Base-by-base conservation (phyloP, 371 early-diverging fungal genomes). In the Rhizopus stolonifer region DNA sequence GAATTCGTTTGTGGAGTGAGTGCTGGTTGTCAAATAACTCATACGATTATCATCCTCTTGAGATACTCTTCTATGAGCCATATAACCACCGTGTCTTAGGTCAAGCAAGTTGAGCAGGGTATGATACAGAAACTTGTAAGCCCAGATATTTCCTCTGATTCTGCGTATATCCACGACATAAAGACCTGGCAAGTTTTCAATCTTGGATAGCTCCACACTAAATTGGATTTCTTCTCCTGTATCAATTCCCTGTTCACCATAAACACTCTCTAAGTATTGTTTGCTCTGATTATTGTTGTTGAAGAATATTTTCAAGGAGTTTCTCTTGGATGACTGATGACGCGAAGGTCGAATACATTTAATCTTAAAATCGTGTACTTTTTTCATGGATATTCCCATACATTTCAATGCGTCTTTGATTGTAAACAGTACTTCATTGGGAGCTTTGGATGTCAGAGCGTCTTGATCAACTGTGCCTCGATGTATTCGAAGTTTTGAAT, bases 131-230 rank as follows among this genome's bases (percentile, higher is more conserved):
- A 84, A 84, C 79, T 94, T 94, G 81, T 92, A 96, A 0, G 84
- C 82, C 96, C 95, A 96, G 32, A 90, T 80, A 62, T 91, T 93
- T 48, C 96, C 96, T 55, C 88, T 83, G 64, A 87, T 74, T 36
- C 96, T 85, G 56, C 91, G 85, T 59, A 96, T 83, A 58, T 92
- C 91, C 17, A 96, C 93, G 44, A 93, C 88, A 67, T 89, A 91
- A 9, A 94, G 78, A 44, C 89, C 91, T 39, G 80, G 83, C 52
- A 94, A 66, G 69, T 93, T 93, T 69, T 90, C 89, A 65, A 96
- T 86, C 56, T 84, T 85, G 70, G 93, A 91, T 46, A 96, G 58
- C 69, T 94, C 93, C 14, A 96, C 84, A 26, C 83, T 81, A 71
- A 94, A 86, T 14, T 87, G 81, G n/a, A 91, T 79, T 69, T 90